Percentiles rank a stretch among this genome's conserved stretches.
Conservation (phyloP, 305 asterid genomes). For the Solanum hybrid region DNA sequence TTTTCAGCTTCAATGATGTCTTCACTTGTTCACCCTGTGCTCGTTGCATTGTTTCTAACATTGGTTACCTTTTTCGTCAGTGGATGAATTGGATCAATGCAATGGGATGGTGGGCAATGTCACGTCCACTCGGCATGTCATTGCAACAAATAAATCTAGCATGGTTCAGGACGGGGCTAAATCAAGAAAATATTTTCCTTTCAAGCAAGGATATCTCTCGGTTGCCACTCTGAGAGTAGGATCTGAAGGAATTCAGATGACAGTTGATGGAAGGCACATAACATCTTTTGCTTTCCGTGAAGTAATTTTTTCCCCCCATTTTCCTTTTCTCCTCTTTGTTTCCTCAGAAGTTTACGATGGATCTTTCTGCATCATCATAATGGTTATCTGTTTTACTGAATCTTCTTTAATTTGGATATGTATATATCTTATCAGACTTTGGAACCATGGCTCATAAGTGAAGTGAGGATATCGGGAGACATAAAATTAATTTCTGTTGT, state of each 20-base stretch:
- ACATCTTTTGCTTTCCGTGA: slow-evolving; percentile 87
- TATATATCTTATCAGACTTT: slow-evolving; percentile 47
- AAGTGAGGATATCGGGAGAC: slow-evolving; percentile 85
- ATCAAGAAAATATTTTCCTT: slow-evolving; percentile 76
- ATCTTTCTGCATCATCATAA: neutral
- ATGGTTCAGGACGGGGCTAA: slow-evolving; percentile 48
- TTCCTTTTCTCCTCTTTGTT: neutral
- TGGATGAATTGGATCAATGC: slow-evolving; percentile 92
- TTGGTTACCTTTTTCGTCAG: slow-evolving; percentile 29
- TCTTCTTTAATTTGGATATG: slow-evolving; percentile 5
- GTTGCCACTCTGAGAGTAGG: slow-evolving; percentile 90
- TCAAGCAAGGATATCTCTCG: slow-evolving; percentile 73
- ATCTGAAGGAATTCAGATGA: slow-evolving; percentile 90
- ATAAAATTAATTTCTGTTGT: slow-evolving; percentile 68
- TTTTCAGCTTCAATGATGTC: slow-evolving; percentile 2
- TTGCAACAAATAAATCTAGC: slow-evolving; percentile 31
- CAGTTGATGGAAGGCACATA: slow-evolving; percentile 91
- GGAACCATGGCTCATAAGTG: slow-evolving; percentile 95
- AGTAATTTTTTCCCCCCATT: slow-evolving; percentile 32
- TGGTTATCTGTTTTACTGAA: neutral
- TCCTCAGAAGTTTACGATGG: neutral
- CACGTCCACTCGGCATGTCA: slow-evolving; percentile 25
- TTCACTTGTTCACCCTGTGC: neutral
- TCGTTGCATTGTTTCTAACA: slow-evolving; percentile 7
- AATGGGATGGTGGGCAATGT: slow-evolving; percentile 68